Evolutionary conservation across 2,329 filamentous ascomycete genomes (phyloP), one percentile per base, ranked within the genome.

Genomic region (Stromatinia cepivora): DNA sequence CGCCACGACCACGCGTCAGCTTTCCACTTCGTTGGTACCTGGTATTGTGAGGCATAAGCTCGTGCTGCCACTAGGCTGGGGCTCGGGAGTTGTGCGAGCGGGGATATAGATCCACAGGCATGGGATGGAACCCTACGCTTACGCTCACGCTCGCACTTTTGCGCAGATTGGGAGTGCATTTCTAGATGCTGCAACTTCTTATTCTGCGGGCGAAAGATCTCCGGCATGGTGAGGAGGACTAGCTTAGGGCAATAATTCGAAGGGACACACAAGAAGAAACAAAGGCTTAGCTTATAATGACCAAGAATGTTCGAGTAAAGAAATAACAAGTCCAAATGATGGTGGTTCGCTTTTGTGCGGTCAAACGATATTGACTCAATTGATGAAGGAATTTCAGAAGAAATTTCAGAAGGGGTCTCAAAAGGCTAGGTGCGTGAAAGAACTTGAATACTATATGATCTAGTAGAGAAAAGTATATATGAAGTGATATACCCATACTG

Each of bases 41-140:
- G 54, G 17, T 67, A 64, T 53, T 75, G 70, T 15, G 73, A 63
- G 63, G 69, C 73, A 65, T 73, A 77, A 9, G 75, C 71, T 63
- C 69, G 75, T 61, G 75, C 76, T 69, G 73, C 73, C 13, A 74
- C 66, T 8, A 76, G 66, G 57, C 69, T 76, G 45, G 76, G 75
- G 65, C 73, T 76, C 17, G 73, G 73, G 15, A 76, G 59, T 39
- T 69, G 28, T 56, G 57, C 28, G 39, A 66, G 50, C 36, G 63
- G 50, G 34, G 25, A 66, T 42, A 66, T 56, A 20, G 25, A 66
- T 31, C 48, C 48, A 45, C 36, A 28, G n/a, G n/a, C 25, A 3
- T 45, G 50, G 20, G 36, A 66, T 56, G n/a, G 25, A 56, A 42
- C 50, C 17, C 50, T n/a, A 66, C 20, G n/a, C 50, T 56, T n/a